phyloP scores from a whole-genome alignment of 768 basidiomycete species.

The Russula olivacea region DNA sequence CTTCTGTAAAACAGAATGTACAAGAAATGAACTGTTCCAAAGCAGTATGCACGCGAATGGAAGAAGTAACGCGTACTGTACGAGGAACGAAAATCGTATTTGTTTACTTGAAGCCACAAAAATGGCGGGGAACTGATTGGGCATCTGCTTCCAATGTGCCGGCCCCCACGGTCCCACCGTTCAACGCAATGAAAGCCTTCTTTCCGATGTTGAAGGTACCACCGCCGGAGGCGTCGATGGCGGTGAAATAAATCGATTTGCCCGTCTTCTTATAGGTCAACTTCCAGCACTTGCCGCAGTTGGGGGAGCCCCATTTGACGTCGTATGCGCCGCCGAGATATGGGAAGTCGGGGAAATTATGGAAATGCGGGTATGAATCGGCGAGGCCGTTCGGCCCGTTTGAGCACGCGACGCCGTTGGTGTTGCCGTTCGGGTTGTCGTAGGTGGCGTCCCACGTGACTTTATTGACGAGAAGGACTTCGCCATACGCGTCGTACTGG shows the following conservation, averaged over 20 bases:
- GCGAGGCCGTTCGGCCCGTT: constrained; percentile 39
- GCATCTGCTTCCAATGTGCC: no score
- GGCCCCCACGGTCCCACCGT: constrained; percentile 13
- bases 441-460: constrained; percentile 30
- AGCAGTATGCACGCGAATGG: no score
- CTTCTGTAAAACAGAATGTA: no score
- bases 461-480: no score
- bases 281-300: constrained; percentile 58
- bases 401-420: constrained; percentile 44
- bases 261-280: constrained; percentile 41
- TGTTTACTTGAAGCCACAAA: no score
- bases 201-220: constrained; percentile 39
- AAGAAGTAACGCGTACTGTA: no score
- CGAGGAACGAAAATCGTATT: no score
- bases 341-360: constrained; percentile 51
- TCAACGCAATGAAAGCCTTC: constrained; percentile 31
- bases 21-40: no score
- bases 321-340: constrained; percentile 51
- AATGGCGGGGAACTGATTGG: no score
- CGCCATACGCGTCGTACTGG: not conserved
- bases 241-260: constrained; percentile 43
- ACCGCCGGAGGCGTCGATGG: constrained; percentile 44
- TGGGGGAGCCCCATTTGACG: constrained; percentile 44
- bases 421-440: constrained; percentile 39
- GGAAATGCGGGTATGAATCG: constrained; percentile 43